These are phyloP conservation scores for Leccinum pellstonianum DNA, from an alignment of 768 basidiomycete species.

Conservation along the genomic window DNA sequence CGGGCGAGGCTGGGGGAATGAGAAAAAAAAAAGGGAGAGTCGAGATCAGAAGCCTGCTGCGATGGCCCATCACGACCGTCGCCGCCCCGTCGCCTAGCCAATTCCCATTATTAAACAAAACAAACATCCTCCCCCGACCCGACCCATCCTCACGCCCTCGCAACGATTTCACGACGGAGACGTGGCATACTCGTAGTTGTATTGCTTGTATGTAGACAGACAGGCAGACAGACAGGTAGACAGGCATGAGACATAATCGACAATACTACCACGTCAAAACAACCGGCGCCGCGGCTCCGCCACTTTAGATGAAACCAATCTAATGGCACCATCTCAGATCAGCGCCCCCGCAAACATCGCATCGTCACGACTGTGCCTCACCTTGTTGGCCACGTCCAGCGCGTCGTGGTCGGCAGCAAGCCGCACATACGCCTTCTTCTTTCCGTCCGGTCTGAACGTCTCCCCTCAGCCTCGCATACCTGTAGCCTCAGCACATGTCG, in stretches of 20 bases:
- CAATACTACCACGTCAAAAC: not conserved
- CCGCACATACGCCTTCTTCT: slow-evolving; percentile 99
- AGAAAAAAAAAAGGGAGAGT: not conserved
- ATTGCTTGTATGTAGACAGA: not conserved
- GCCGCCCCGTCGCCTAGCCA: not conserved
- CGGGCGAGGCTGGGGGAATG: not conserved
- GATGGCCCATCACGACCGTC: not conserved
- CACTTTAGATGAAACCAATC: slow-evolving; percentile 85
- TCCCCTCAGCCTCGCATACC: slow-evolving; percentile 1
- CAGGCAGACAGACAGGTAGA: not conserved
- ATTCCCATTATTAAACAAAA: not conserved
- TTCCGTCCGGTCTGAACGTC: slow-evolving; percentile 82
- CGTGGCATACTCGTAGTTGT: slow-evolving; percentile 11
- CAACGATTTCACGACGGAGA: not conserved
- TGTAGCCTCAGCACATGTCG: not conserved
- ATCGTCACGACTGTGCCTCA: slow-evolving; percentile 30
- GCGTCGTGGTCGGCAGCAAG: slow-evolving; percentile 96
- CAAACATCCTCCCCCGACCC: not conserved
- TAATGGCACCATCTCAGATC: slow-evolving; percentile 27
- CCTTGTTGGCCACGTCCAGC: slow-evolving; percentile 97
- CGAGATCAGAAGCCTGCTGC: not conserved
- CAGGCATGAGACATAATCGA: not conserved
- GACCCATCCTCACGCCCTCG: not conserved
- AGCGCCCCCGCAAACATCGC: not conserved
- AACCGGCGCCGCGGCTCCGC: not conserved